A percentile compares a stretch with the other conserved stretches of the same genome.
Conservation (phyloP, 2,329 filamentous ascomycete species). For the Coniella lustricola region DNA sequence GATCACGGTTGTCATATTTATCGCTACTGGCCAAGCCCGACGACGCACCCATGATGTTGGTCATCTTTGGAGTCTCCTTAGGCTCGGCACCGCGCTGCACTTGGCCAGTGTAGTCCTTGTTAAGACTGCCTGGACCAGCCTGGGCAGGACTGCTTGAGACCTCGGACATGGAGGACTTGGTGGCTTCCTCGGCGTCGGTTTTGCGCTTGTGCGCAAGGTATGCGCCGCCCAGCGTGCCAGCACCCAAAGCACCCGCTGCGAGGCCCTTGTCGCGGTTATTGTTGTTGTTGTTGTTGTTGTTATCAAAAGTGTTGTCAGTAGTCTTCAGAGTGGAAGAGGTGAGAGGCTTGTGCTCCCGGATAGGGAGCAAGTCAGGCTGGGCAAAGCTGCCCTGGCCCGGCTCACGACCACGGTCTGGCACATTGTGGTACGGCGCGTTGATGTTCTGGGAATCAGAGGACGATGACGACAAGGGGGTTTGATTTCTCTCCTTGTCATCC, state of each 20-base stretch:
- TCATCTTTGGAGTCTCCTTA: not conserved
- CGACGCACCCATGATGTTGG: not conserved
- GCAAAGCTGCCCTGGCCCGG: not conserved
- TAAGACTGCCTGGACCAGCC: not conserved
- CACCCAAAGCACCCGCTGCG: not conserved
- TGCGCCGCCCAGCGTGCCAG: not conserved
- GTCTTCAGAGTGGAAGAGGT: too few species aligned
- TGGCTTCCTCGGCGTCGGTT: not conserved
- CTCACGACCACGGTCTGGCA: not conserved
- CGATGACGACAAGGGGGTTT: not conserved
- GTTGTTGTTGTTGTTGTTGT: not conserved
- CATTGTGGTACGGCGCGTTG: not conserved
- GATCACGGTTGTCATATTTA: too few species aligned
- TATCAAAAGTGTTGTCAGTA: too few species aligned
- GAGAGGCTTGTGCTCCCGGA: not conserved
- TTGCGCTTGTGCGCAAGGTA: constrained; percentile 6
- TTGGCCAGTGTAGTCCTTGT: not conserved
- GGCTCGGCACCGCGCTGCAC: not conserved
- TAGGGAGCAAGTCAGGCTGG: too few species aligned
- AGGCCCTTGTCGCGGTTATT: not conserved
- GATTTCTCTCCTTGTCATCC: too few species aligned
- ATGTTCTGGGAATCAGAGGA: not conserved
- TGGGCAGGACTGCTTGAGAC: not conserved
- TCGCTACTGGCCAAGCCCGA: not conserved
- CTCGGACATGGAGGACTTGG: not conserved